Conservation (phyloP, 2,329 filamentous ascomycete genomes). For the Colletotrichum acutatum region DNA sequence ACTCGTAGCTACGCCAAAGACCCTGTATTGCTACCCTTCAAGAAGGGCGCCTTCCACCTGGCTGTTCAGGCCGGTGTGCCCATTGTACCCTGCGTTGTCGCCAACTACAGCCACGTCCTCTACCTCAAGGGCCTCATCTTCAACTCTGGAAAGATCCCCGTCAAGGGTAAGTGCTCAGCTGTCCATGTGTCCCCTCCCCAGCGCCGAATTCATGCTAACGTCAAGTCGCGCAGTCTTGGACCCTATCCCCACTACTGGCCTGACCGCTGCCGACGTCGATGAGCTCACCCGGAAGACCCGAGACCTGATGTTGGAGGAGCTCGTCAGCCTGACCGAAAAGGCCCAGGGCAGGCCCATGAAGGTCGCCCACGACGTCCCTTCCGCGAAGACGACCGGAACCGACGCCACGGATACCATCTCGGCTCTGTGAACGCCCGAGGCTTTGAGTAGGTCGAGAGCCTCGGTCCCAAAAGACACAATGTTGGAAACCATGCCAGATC, state of each 20-base stretch:
- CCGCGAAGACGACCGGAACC: conserved; percentile 32
- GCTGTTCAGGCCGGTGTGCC: conserved; percentile 94
- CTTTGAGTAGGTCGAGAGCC: not conserved
- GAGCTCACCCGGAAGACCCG: conserved; percentile 74
- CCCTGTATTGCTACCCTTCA: conserved; percentile 90
- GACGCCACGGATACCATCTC: conserved; percentile 31
- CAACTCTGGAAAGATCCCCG: conserved; percentile 75
- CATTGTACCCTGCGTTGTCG: conserved; percentile 85
- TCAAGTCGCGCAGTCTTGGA: conserved; percentile 70
- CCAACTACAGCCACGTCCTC: conserved; percentile 82
- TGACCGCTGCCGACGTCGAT: conserved; percentile 82
- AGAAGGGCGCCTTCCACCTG: conserved; percentile 98
- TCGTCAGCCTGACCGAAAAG: conserved; percentile 64
- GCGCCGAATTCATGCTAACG: not conserved
- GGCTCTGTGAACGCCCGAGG: conserved; percentile 1
- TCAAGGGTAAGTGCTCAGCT: conserved; percentile 69
- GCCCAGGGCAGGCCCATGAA: conserved; percentile 51
- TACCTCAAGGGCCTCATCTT: conserved; percentile 74
- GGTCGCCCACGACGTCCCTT: conserved; percentile 18
- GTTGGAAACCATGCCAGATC: not conserved
- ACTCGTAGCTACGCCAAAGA: conserved; percentile 90
- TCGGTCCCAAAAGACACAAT: not conserved
- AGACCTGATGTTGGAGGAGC: conserved; percentile 79
- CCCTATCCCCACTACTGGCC: conserved; percentile 80
- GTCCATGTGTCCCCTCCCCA: not conserved